phyloP scores from a whole-genome alignment of 2,329 filamentous ascomycete genomes.

The Leptographium galeiforme region DNA sequence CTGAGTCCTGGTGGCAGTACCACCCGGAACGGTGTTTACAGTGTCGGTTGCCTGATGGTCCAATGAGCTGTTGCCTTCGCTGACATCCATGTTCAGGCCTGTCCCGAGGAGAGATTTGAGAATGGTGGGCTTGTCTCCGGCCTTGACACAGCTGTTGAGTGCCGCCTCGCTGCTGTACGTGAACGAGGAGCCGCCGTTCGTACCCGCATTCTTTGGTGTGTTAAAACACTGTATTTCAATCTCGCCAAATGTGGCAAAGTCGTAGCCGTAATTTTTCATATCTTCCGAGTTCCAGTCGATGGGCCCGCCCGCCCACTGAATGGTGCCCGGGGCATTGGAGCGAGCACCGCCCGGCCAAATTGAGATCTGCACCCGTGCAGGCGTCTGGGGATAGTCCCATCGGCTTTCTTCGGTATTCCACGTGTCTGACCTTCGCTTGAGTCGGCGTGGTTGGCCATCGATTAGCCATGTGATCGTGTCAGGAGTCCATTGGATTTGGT shows the following conservation, averaged over 20 bases:
- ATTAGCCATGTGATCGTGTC: conserved; percentile 78
- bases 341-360: conserved; percentile 86
- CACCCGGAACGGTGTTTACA: conserved; percentile 17
- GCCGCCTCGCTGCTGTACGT: conserved; percentile 51
- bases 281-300: conserved; percentile 75
- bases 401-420: conserved; percentile 74
- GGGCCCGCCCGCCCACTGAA: conserved; percentile 79
- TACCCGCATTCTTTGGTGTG: conserved; percentile 44
- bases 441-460: conserved; percentile 66
- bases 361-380: conserved; percentile 79
- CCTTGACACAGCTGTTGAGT: conserved; percentile 64
- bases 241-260: conserved; percentile 67
- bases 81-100: conserved; percentile 56
- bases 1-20: conserved; percentile 11
- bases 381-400: conserved; percentile 85
- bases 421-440: conserved; percentile 61
- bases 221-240: conserved; percentile 82
- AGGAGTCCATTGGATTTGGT: conserved; percentile 86
- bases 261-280: conserved; percentile 76
- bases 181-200: conserved; percentile 59
- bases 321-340: conserved; percentile 68
- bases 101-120: conserved; percentile 71
- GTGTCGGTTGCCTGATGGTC: conserved; percentile 5
- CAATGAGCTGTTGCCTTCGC: conserved; percentile 12
- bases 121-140: conserved; percentile 61